These are phyloP conservation scores for Raffaelea albimanens DNA, from an alignment of 2,329 filamentous ascomycete species.

Conservation along the genomic window DNA sequence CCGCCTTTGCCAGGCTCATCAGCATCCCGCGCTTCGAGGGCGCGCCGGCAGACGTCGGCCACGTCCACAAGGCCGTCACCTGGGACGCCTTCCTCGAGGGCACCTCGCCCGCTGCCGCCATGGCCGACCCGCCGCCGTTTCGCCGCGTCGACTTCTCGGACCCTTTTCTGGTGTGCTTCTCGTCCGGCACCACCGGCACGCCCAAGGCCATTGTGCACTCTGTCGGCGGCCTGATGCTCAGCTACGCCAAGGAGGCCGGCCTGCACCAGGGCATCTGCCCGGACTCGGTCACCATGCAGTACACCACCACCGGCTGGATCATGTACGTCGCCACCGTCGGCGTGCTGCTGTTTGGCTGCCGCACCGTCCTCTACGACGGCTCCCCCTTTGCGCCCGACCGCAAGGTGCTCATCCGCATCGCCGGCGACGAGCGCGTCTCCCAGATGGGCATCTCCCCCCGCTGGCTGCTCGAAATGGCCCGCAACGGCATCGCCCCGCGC, in stretches of 20 bases:
- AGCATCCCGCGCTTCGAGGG: conserved; percentile 56
- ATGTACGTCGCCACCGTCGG: conserved; percentile 65
- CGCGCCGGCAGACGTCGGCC: conserved; percentile 44
- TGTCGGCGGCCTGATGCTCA: conserved; percentile 53
- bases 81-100: conserved; percentile 32
- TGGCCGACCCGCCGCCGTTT: conserved; percentile 34
- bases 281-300: conserved; percentile 39
- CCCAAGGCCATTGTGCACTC: conserved; percentile 84
- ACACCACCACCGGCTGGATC: conserved; percentile 73
- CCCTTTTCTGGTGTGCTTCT: conserved; percentile 70
- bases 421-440: conserved; percentile 56
- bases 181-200: conserved; percentile 70
- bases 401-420: conserved; percentile 51
- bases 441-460: conserved; percentile 67
- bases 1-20: conserved; percentile 54
- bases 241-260: conserved; percentile 45
- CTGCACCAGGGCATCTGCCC: conserved; percentile 35
- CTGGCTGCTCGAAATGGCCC: conserved; percentile 66
- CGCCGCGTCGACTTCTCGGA: conserved; percentile 59
- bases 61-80: conserved; percentile 33
- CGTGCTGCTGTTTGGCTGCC: conserved; percentile 49
- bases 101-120: conserved; percentile 4
- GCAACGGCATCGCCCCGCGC: conserved; percentile 51
- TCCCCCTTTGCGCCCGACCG: conserved; percentile 67
- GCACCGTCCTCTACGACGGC: conserved; percentile 69